Evolutionary conservation across 495 filamentous ascomycete species (phyloP).

Genomic region (Penicilliopsis zonata): DNA sequence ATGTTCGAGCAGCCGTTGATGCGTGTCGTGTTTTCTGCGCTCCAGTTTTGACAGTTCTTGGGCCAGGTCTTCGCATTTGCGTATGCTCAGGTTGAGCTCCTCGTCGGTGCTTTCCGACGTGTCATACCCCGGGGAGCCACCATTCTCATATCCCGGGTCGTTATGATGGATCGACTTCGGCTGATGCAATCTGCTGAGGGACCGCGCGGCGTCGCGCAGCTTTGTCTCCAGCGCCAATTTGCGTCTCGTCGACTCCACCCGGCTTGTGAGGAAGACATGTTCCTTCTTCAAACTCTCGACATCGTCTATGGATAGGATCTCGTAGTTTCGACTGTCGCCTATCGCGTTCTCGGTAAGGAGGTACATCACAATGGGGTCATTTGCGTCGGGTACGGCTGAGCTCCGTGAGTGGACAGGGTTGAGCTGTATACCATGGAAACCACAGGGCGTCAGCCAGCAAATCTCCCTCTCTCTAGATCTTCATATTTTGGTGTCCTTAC

Average conservation of each 20-base stretch:
- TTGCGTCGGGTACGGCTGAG: constrained; percentile 31
- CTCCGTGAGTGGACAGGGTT: constrained; percentile 23
- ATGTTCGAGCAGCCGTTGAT: constrained; percentile 69
- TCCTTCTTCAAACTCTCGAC: constrained; percentile 87
- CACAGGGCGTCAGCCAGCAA: too few species aligned
- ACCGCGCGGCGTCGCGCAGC: constrained; percentile 82
- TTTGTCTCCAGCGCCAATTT: constrained; percentile 88
- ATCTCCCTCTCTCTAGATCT: too few species aligned
- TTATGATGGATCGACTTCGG: constrained; percentile 30
- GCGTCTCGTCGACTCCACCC: constrained; percentile 66
- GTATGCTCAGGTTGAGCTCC: constrained; percentile 60
- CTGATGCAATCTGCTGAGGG: constrained; percentile 66
- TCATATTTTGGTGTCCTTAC: too few species aligned
- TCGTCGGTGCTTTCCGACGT: constrained; percentile 49
- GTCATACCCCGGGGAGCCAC: constrained; percentile 13
- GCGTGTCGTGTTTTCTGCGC: constrained; percentile 55
- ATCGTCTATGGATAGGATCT: constrained; percentile 81
- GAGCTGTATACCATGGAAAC: constrained; percentile 11
- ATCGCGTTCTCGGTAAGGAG: constrained; percentile 89
- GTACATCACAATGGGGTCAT: constrained; percentile 60
- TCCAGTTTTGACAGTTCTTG: constrained; percentile 69
- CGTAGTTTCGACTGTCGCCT: constrained; percentile 69
- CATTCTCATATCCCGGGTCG: constrained; percentile 19
- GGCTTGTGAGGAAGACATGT: constrained; percentile 49
- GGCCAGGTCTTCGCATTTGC: constrained; percentile 76